Conservation (phyloP, 2,329 filamentous ascomycete species). For the Stylonectria norvegica region DNA sequence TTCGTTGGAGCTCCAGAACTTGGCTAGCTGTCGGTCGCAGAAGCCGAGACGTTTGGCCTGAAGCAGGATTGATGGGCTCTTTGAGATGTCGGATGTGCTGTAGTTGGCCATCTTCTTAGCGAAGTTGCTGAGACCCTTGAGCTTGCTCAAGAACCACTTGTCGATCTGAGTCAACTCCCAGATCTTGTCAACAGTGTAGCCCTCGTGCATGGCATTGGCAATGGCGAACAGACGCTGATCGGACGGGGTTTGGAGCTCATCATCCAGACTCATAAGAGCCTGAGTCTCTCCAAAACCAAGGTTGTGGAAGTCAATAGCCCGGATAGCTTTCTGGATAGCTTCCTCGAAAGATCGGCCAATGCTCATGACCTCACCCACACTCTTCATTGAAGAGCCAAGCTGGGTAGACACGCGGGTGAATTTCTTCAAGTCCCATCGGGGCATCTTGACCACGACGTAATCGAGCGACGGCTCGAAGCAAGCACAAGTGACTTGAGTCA, state of each 20-base stretch:
- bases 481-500: conserved; percentile 92
- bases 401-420: conserved; percentile 95
- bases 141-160: conserved; percentile 93
- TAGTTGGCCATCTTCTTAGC: conserved; percentile 72
- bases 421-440: conserved; percentile 98
- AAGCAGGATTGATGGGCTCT: conserved; percentile 63
- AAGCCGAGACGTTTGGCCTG: conserved; percentile 93
- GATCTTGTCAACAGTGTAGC: conserved; percentile 93
- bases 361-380: conserved; percentile 98
- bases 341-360: conserved; percentile 97
- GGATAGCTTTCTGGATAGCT: conserved; percentile 96
- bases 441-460: conserved; percentile 98
- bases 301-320: conserved; percentile 92
- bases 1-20: conserved; percentile 93
- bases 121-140: conserved; percentile 89
- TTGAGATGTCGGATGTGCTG: conserved; percentile 60
- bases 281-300: conserved; percentile 89
- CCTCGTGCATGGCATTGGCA: conserved; percentile 92
- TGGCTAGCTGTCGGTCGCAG: conserved; percentile 87
- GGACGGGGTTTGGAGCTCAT: conserved; percentile 93
- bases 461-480: conserved; percentile 98
- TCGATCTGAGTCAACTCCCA: conserved; percentile 99
- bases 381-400: conserved; percentile 98
- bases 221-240: conserved; percentile 97
- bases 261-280: conserved; percentile 91